Evolutionary conservation across 169 alveolate genomes (phyloP).

Genomic region (Plasmodium ovale): DNA sequence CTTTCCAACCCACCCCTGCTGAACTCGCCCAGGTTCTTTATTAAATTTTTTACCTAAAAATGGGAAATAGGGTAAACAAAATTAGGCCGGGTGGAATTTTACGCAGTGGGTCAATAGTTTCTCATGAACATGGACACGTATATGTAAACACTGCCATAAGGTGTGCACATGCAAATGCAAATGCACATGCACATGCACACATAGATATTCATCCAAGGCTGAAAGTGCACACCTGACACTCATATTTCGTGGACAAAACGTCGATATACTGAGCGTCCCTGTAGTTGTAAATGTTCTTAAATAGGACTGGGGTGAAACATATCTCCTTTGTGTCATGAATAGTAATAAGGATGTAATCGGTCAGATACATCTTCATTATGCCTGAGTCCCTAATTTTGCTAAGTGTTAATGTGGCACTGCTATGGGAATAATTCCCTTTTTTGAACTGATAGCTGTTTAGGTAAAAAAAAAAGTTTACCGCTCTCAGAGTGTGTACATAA

Average conservation of each 20-base stretch:
- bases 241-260: constrained; percentile 50
- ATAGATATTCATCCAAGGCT: background rate
- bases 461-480: constrained; percentile 49
- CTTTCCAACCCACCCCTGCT: constrained; percentile 22
- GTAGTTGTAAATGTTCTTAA: constrained; percentile 40
- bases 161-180: too few relatives aligned
- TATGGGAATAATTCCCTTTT: background rate
- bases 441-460: constrained; percentile 18
- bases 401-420: constrained; percentile 2
- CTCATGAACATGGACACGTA: background rate
- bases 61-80: background rate
- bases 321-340: constrained; percentile 44
- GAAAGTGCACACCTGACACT: constrained; percentile 15
- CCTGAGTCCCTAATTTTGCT: constrained; percentile 3
- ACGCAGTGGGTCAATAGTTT: background rate
- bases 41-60: constrained; percentile 32
- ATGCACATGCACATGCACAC: background rate
- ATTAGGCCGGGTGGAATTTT: background rate
- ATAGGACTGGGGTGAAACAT: constrained; percentile 46
- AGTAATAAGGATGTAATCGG: constrained; percentile 56
- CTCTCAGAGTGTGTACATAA: constrained; percentile 31
- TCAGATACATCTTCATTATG: constrained; percentile 46
- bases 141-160: too few relatives aligned
- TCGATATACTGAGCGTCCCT: constrained; percentile 46
- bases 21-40: constrained; percentile 54